A percentile compares a stretch with the other conserved stretches of the same genome.
phyloP scores from a whole-genome alignment of 495 filamentous ascomycete species.

The Pseudevernia furfuracea region DNA sequence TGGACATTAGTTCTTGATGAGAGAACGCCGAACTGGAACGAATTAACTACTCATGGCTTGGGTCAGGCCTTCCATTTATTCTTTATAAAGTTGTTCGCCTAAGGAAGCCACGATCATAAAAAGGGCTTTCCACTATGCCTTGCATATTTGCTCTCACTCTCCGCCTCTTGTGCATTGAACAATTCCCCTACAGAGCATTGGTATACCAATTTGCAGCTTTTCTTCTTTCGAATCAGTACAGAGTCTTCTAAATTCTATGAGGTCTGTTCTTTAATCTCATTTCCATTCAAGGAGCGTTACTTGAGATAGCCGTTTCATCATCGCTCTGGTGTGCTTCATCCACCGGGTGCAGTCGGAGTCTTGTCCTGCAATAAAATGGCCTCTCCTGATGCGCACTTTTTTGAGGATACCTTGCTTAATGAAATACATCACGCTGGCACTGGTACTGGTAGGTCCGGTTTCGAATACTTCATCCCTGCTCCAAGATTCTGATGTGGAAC shows the following conservation, averaged over 20 bases:
- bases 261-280: background rate
- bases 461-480: background rate
- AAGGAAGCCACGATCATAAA: background rate
- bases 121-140: background rate
- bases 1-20: background rate
- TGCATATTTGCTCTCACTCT: background rate
- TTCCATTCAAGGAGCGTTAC: background rate
- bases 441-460: constrained; percentile 3
- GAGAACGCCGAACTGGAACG: background rate
- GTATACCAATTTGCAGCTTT: constrained; percentile 12
- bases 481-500: background rate
- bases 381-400: background rate
- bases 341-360: background rate
- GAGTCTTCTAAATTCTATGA: background rate
- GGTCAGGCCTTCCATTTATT: background rate
- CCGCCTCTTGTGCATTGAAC: background rate
- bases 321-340: background rate
- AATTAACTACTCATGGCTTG: background rate
- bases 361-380: background rate
- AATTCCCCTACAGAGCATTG: constrained; percentile 1
- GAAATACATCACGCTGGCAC: background rate
- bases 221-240: background rate
- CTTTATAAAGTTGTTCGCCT: background rate
- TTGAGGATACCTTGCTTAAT: background rate
- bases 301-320: background rate